Evolutionary conservation across 2,329 filamentous ascomycete species (phyloP).

Genomic region (Penicillium sp.): DNA sequence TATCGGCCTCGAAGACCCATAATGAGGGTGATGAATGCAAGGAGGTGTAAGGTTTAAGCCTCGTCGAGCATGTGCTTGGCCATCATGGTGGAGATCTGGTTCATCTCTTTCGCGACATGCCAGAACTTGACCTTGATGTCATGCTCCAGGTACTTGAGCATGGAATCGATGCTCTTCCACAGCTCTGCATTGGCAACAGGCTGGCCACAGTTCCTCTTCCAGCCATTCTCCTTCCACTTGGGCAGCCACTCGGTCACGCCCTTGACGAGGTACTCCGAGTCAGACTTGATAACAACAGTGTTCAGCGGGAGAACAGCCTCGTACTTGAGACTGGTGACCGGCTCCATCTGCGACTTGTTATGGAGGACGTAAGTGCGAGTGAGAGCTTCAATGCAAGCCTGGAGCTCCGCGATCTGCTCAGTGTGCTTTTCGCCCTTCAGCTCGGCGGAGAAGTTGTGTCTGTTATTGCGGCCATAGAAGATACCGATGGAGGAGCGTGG

Average conservation of each 20-base stretch:
- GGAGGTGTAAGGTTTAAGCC: neutral
- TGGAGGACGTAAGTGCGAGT: neutral
- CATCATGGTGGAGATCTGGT: neutral
- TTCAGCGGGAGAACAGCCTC: conserved; percentile 9
- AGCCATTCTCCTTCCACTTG: conserved; percentile 36
- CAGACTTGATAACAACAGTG: conserved; percentile 31
- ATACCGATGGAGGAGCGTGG: conserved; percentile 13
- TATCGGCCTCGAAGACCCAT: neutral
- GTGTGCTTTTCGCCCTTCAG: conserved; percentile 18
- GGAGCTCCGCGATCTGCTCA: conserved; percentile 21
- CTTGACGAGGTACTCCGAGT: conserved; percentile 39
- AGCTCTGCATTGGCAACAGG: conserved; percentile 26
- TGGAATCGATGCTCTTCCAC: conserved; percentile 25
- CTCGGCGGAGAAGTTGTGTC: conserved; percentile 5
- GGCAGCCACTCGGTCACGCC: conserved; percentile 35
- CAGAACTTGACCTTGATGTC: conserved; percentile 11
- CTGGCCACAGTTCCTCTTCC: conserved; percentile 26
- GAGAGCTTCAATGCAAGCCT: conserved; percentile 20
- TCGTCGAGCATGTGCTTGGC: neutral
- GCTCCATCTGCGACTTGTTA: neutral
- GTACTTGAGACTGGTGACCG: neutral
- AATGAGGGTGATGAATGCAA: neutral
- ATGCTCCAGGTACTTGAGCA: conserved; percentile 22
- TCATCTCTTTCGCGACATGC: conserved; percentile 3
- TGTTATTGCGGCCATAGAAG: conserved; percentile 15